Base-by-base conservation (phyloP, 2,329 filamentous ascomycete species). In the Trematosphaeria pertusa region DNA sequence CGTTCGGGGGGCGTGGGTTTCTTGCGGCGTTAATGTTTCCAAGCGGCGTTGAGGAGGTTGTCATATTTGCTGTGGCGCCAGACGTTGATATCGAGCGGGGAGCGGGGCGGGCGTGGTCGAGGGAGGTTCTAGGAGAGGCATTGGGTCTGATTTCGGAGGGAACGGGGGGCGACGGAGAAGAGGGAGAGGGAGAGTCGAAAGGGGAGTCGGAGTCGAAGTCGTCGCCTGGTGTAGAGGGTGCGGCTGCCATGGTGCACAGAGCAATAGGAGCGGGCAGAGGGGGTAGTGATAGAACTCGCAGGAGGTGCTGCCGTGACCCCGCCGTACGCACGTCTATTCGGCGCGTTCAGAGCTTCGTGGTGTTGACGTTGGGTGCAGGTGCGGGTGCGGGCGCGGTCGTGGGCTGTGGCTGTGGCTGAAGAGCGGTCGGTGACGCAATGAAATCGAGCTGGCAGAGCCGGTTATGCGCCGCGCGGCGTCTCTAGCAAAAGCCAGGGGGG, bases 21-120 rank as follows among this genome's bases (percentile, higher is more conserved):
- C 85, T 77, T 30, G 84, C 85, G 37, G 84, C 83, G 70, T 87
- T 91, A 62, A 96, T 76, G 47, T 89, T 82, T 31, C 91, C 91
- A 3, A 92, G 78, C 31, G 89, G 86, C 20, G 88, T 94, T n/a
- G 91, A 96, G n/a, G 86, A 91, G 5, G 87, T 76, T 45, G 84
- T 89, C 84, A 96, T 91, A 46, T 73, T 71, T 21, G 75, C 65
- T 43, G 62, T 64, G 10, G 61, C 61, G 45, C 57, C 61, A 15
- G 85, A 75, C 38, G 86, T 82, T 43, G 85, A 84, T 15, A 82
- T 72, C 36, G 83, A 82, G 58, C 85, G 82, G 32, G 85, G 70
- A 4, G 84, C 79, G 47, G 69, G 84, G 73, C 68, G 81, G 76
- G 44, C 78, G 17, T 56, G 46, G 5, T 69, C 65, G 14, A 63